phyloP scores from a whole-genome alignment of 2,329 filamentous ascomycete genomes.

The Aspergillus cejpii region DNA sequence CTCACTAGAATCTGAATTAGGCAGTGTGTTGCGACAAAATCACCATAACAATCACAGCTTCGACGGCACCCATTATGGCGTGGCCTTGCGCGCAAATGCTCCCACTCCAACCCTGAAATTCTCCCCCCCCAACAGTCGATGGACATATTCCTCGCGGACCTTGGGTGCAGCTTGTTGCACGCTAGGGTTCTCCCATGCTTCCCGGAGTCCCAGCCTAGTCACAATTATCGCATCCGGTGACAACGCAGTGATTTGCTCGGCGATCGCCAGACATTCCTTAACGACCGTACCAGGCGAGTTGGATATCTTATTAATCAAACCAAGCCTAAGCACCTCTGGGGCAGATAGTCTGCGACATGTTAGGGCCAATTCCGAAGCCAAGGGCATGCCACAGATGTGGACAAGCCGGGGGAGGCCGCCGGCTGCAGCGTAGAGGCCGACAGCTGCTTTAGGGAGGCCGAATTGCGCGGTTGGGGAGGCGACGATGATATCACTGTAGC shows the following conservation, averaged over 20 bases:
- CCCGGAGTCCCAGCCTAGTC: constrained; percentile 58
- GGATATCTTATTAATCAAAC: constrained; percentile 60
- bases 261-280: constrained; percentile 61
- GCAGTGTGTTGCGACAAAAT: too few species aligned
- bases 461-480: constrained; percentile 55
- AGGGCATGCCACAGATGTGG: constrained; percentile 60
- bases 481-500: constrained; percentile 65
- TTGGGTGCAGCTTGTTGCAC: constrained; percentile 64
- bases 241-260: constrained; percentile 53
- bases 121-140: constrained; percentile 70
- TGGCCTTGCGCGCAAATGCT: constrained; percentile 66
- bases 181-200: constrained; percentile 62
- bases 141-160: constrained; percentile 82
- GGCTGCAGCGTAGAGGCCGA: constrained; percentile 63
- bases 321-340: constrained; percentile 55
- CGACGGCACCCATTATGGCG: constrained; percentile 65
- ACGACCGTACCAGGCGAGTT: constrained; percentile 66
- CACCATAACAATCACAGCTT: constrained; percentile 3
- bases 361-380: constrained; percentile 66
- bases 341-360: constrained; percentile 57
- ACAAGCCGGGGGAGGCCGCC: constrained; percentile 63
- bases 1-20: too few species aligned
- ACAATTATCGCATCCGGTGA: constrained; percentile 71
- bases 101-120: constrained; percentile 79
- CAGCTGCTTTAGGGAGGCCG: constrained; percentile 62